These are phyloP conservation scores for Trypanosoma congolense DNA, from an alignment of 208 protist species.

Conservation along the genomic window DNA sequence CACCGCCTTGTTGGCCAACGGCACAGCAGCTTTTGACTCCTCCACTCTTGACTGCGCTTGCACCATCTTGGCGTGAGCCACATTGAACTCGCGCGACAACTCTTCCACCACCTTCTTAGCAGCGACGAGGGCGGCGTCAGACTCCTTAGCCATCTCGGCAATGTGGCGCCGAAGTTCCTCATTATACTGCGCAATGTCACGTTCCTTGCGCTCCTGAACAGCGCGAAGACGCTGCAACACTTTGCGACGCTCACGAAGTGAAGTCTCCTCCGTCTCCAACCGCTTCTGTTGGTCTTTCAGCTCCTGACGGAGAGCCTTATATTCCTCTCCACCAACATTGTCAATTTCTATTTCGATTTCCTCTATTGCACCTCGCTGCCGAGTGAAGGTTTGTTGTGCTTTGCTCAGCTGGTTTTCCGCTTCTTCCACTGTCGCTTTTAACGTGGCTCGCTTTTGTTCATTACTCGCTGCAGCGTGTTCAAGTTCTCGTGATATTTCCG, in stretches of 20 bases:
- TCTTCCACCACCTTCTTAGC: slow-evolving; percentile 43
- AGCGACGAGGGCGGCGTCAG: slow-evolving; percentile 44
- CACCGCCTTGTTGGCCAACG: slow-evolving; percentile 48
- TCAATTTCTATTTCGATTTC: slow-evolving; percentile 71
- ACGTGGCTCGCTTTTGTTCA: slow-evolving; percentile 19
- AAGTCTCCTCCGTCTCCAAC: slow-evolving; percentile 64
- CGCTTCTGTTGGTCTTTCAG: slow-evolving; percentile 61
- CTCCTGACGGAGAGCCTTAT: slow-evolving; percentile 48
- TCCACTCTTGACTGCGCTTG: slow-evolving; percentile 53
- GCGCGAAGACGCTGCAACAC: slow-evolving; percentile 62
- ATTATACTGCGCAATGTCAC: slow-evolving; percentile 57
- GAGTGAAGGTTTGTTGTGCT: slow-evolving; percentile 37
- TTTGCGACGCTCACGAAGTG: slow-evolving; percentile 59
- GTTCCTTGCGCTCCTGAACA: slow-evolving; percentile 60
- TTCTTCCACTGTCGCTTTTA: slow-evolving; percentile 28
- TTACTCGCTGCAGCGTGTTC: slow-evolving; percentile 23
- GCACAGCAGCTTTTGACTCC: slow-evolving; percentile 50
- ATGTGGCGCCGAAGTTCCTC: slow-evolving; percentile 50
- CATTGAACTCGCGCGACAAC: slow-evolving; percentile 42
- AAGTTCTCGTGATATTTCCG: slow-evolving; percentile 33
- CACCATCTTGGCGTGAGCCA: slow-evolving; percentile 44
- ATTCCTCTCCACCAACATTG: slow-evolving; percentile 63
- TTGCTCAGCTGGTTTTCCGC: slow-evolving; percentile 28
- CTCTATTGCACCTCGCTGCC: slow-evolving; percentile 44
- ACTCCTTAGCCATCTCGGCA: slow-evolving; percentile 53